Evolutionary conservation across 2,329 filamentous ascomycete genomes (phyloP).

Genomic region (Simplicillium sp.): DNA sequence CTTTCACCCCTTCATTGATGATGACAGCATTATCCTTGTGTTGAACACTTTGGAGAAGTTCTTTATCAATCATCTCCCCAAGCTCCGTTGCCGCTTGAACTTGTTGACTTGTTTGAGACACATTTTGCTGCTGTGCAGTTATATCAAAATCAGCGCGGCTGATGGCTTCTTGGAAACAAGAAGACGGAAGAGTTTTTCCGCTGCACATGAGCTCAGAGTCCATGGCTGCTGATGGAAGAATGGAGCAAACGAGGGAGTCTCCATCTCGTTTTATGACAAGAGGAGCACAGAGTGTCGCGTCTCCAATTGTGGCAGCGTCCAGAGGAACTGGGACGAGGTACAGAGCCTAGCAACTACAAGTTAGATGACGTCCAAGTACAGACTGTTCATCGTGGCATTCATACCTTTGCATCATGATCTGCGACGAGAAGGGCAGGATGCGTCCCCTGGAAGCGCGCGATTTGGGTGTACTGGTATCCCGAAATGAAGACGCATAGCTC

Average conservation of each 20-base stretch:
- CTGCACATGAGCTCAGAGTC: slow-evolving; percentile 4
- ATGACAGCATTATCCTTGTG: not conserved
- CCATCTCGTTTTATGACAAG: slow-evolving; percentile 9
- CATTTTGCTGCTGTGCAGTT: not conserved
- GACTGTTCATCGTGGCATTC: not conserved
- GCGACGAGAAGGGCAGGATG: slow-evolving; percentile 10
- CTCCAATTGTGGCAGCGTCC: slow-evolving; percentile 10
- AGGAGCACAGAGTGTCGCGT: slow-evolving; percentile 10
- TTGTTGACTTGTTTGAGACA: not conserved
- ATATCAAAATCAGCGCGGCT: slow-evolving; percentile 6
- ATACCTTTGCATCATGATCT: slow-evolving; percentile 11
- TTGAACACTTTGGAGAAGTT: no score
- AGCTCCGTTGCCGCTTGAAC: no score
- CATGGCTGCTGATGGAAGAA: slow-evolving; percentile 8
- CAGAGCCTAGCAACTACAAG: not conserved
- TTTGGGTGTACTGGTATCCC: slow-evolving; percentile 6
- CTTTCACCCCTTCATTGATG: not conserved
- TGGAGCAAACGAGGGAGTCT: slow-evolving; percentile 8
- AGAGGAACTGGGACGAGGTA: slow-evolving; percentile 11
- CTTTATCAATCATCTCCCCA: no score
- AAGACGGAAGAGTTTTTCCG: not conserved
- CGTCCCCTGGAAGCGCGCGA: slow-evolving; percentile 9
- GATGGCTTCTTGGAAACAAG: slow-evolving; percentile 8
- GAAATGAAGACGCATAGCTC: slow-evolving; percentile 11
- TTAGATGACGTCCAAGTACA: slow-evolving; percentile 1